These are phyloP conservation scores for Paracoccidioides lutzii DNA, from an alignment of 2,329 filamentous ascomycete genomes.

Conservation along the genomic window DNA sequence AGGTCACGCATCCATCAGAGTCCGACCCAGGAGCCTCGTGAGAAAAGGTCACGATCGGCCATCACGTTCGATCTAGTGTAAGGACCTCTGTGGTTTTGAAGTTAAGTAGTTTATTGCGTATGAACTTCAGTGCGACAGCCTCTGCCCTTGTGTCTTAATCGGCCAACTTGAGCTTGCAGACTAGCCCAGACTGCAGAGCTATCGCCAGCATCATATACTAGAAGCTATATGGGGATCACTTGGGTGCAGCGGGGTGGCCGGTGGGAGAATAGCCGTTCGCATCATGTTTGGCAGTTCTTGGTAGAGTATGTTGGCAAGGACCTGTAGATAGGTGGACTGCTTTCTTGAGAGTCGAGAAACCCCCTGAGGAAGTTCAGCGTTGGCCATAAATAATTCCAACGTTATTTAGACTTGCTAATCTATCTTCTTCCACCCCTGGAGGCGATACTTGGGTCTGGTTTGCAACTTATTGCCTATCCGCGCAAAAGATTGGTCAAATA, in stretches of 20 bases:
- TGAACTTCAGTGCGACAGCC: constrained; percentile 2
- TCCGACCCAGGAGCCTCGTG: constrained; percentile 15
- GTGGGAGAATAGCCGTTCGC: constrained; percentile 2
- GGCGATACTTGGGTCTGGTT: too few species aligned
- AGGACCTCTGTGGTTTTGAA: constrained; percentile 1
- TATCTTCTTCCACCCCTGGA: too few species aligned
- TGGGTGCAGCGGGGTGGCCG: constrained; percentile 1
- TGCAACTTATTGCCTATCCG: too few species aligned
- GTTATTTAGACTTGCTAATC: too few species aligned
- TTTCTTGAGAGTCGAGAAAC: too few species aligned
- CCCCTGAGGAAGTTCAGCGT: too few species aligned
- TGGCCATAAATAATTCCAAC: too few species aligned
- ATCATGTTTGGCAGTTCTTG: too few species aligned
- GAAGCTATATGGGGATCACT: constrained; percentile 10
- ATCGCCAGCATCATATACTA: constrained; percentile 14
- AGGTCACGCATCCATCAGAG: constrained; percentile 16
- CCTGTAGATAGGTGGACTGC: too few species aligned
- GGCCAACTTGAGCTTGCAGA: constrained; percentile 14
- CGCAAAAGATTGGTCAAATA: too few species aligned
- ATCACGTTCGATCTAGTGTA: constrained; percentile 11
- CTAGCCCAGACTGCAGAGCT: constrained; percentile 13
- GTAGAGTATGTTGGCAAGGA: too few species aligned
- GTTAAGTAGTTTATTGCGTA: constrained; percentile 1
- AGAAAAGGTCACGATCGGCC: constrained; percentile 18
- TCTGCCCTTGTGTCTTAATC: constrained; percentile 9